Percentiles rank a stretch among this genome's conserved stretches.
phyloP scores from a whole-genome alignment of 768 basidiomycete species.

The Hortiboletus campestris region DNA sequence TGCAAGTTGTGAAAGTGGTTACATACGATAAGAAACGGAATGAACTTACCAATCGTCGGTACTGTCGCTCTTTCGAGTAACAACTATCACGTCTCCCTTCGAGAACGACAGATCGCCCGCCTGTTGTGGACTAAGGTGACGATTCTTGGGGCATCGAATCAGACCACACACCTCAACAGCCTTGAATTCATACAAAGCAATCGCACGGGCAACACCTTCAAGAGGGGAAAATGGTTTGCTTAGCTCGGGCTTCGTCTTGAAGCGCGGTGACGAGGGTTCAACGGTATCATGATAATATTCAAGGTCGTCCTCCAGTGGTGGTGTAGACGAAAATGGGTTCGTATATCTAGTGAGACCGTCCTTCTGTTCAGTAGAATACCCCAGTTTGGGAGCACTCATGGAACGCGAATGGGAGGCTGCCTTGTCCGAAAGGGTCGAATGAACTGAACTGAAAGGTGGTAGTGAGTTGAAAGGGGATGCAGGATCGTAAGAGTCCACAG shows the following conservation, averaged over 20 bases:
- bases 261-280: slow-evolving; percentile 27
- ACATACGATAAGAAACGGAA: background rate
- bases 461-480: slow-evolving; percentile 36
- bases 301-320: slow-evolving; percentile 22
- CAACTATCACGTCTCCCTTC: slow-evolving; percentile 70
- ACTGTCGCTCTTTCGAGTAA: slow-evolving; percentile 68
- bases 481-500: slow-evolving; percentile 31
- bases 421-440: slow-evolving; percentile 34
- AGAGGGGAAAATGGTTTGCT: slow-evolving; percentile 45
- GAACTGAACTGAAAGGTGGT: slow-evolving; percentile 34
- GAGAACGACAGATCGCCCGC: slow-evolving; percentile 71
- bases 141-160: background rate
- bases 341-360: slow-evolving; percentile 10
- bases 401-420: slow-evolving; percentile 34
- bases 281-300: slow-evolving; percentile 8
- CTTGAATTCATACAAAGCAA: slow-evolving; percentile 71
- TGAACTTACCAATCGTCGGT: slow-evolving; percentile 67
- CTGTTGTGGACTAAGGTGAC: slow-evolving; percentile 35
- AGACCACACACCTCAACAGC: slow-evolving; percentile 59
- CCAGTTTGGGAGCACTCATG: slow-evolving; percentile 28
- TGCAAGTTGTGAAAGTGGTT: background rate
- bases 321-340: slow-evolving; percentile 29
- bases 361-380: slow-evolving; percentile 12
- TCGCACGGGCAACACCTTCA: slow-evolving; percentile 68
- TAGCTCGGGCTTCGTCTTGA: slow-evolving; percentile 52